A percentile compares a stretch with the other conserved stretches of the same genome.
Conservation (phyloP, 1,284 basidiomycete genomes). For the Melampsora abietis-canadensis region DNA sequence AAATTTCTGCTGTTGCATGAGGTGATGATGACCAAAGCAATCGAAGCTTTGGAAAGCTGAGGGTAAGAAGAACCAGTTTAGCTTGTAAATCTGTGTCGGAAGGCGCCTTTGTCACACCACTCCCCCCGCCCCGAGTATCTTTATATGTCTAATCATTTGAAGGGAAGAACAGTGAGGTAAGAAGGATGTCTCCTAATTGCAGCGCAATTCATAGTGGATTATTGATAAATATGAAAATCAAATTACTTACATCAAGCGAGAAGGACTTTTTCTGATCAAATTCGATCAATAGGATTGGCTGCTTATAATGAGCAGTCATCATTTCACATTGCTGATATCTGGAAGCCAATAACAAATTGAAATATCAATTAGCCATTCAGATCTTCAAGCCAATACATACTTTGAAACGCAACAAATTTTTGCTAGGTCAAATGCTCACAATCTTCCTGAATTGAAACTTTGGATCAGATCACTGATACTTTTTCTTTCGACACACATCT, state of each 20-base stretch:
- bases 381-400: background rate
- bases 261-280: slow-evolving; percentile 97
- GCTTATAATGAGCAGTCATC: slow-evolving; percentile 94
- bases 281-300: slow-evolving; percentile 91
- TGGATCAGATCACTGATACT: slow-evolving; percentile 84
- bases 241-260: slow-evolving; percentile 58
- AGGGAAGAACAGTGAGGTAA: no score
- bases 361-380: slow-evolving; percentile 4
- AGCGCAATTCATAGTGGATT: no score
- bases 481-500: slow-evolving; percentile 94
- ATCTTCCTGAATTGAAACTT: slow-evolving; percentile 84
- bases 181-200: no score
- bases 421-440: slow-evolving; percentile 53
- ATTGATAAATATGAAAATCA: background rate
- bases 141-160: slow-evolving; percentile 25
- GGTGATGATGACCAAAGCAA: slow-evolving; percentile 98
- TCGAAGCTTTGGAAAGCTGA: slow-evolving; percentile 83
- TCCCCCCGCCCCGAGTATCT: slow-evolving; percentile 31
- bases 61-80: slow-evolving; percentile 82
- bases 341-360: background rate
- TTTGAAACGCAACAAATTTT: background rate
- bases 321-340: slow-evolving; percentile 89
- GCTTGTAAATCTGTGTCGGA: slow-evolving; percentile 58
- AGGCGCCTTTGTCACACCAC: slow-evolving; percentile 53
- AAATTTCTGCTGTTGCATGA: slow-evolving; percentile 84